These are phyloP conservation scores for Psophocarpus tetragonolobus DNA, from an alignment of 306 rosid species.

Conservation along the genomic window DNA sequence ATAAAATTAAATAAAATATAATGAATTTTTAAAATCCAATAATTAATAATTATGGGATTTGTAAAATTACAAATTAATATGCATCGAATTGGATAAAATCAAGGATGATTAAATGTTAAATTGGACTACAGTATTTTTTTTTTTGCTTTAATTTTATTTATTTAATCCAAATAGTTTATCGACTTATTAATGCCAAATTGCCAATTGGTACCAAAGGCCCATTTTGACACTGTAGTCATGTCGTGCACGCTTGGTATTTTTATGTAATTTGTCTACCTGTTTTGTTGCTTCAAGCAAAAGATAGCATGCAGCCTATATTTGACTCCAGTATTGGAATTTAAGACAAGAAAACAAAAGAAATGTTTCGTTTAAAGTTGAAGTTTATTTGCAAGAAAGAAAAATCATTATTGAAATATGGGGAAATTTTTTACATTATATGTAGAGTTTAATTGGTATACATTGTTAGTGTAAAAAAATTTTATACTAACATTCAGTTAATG, in stretches of 20 bases:
- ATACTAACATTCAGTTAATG: too few relatives aligned
- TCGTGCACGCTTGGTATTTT: conserved; percentile 44
- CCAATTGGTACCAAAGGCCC: too few relatives aligned
- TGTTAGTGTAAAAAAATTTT: too few relatives aligned
- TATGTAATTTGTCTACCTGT: background rate
- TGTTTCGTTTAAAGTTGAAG: background rate
- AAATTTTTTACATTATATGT: too few relatives aligned
- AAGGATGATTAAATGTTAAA: background rate
- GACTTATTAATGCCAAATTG: background rate
- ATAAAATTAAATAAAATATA: background rate
- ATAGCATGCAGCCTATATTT: background rate
- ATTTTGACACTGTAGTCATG: conserved; percentile 38
- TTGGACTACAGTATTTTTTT: background rate
- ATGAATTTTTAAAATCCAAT: background rate
- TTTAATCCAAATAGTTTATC: background rate
- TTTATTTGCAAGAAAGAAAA: background rate
- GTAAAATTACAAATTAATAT: background rate
- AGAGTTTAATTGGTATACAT: too few relatives aligned
- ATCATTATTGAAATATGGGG: background rate
- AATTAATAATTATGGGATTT: background rate
- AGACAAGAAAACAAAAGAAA: background rate
- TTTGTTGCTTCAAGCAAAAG: conserved; percentile 26
- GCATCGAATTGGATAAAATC: background rate
- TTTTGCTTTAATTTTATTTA: background rate
- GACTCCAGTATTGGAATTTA: background rate